A percentile compares a stretch with the other conserved stretches of the same genome.
Conservation (phyloP, 331 rosid genomes). For the Rhamnella rubrinervis region DNA sequence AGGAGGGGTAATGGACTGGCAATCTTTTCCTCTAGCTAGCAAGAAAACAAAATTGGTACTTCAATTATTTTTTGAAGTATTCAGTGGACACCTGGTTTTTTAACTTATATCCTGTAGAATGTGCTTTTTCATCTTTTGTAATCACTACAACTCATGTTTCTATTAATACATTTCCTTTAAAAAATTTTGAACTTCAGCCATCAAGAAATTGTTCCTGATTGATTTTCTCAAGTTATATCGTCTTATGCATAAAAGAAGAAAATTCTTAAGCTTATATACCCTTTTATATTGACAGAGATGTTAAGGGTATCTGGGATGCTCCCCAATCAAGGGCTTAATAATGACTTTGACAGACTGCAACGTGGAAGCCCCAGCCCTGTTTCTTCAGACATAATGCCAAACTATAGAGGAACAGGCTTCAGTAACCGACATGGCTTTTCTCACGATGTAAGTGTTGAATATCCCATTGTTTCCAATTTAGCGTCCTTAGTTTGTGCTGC, state of each 20-base stretch:
- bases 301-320: constrained; percentile 60
- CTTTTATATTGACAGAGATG: constrained; percentile 53
- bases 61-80: too few relatives aligned
- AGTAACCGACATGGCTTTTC: constrained; percentile 59
- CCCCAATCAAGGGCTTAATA: constrained; percentile 60
- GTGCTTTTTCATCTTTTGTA: neutral
- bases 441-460: constrained; percentile 49
- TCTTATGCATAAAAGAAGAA: constrained; percentile 3
- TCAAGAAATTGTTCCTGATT: neutral
- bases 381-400: constrained; percentile 53
- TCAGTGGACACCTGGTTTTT: too few relatives aligned
- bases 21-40: too few relatives aligned
- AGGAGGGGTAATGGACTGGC: too few relatives aligned
- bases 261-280: constrained; percentile 19
- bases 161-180: neutral
- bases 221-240: constrained; percentile 10
- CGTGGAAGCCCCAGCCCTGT: constrained; percentile 54
- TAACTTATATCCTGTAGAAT: neutral
- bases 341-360: constrained; percentile 62
- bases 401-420: constrained; percentile 33
- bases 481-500: constrained; percentile 1
- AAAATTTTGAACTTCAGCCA: neutral
- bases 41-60: too few relatives aligned
- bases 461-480: neutral
- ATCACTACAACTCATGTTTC: neutral